Evolutionary conservation across 1,284 basidiomycete genomes (phyloP).

Genomic region (Ceratobasidium sp.): DNA sequence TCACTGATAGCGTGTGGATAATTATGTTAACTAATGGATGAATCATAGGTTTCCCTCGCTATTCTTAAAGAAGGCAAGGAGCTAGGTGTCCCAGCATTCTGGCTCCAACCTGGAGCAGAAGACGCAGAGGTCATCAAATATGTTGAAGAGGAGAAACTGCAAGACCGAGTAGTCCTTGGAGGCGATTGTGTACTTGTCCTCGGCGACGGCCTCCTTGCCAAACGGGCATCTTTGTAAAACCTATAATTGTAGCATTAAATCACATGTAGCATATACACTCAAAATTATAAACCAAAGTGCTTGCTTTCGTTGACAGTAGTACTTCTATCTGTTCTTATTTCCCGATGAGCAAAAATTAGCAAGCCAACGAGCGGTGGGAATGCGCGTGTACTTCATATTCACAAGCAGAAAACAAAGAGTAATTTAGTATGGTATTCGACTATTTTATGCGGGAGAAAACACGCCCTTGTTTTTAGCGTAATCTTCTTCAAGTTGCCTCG

Average conservation of each 20-base stretch:
- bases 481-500: slow-evolving; percentile 32
- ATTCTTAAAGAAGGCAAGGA: slow-evolving; percentile 75
- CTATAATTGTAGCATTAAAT: neutral
- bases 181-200: slow-evolving; percentile 81
- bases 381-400: no score
- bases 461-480: slow-evolving; percentile 28
- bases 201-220: slow-evolving; percentile 68
- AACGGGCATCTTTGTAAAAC: no score
- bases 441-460: neutral
- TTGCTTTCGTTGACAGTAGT: no score
- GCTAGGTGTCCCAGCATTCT: slow-evolving; percentile 74
- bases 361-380: neutral
- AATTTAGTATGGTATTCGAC: neutral
- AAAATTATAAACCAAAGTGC: no score
- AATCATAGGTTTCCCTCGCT: slow-evolving; percentile 72
- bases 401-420: neutral
- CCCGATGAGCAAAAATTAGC: no score
- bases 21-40: no score
- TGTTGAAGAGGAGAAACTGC: slow-evolving; percentile 69
- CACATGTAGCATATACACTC: no score
- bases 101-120: slow-evolving; percentile 90
- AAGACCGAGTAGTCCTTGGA: slow-evolving; percentile 76
- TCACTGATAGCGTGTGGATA: slow-evolving; percentile 32
- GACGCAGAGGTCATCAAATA: slow-evolving; percentile 69
- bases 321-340: no score